These are phyloP conservation scores for Zychaea mexicana DNA, from an alignment of 371 early-diverging fungal genomes.

Conservation along the genomic window DNA sequence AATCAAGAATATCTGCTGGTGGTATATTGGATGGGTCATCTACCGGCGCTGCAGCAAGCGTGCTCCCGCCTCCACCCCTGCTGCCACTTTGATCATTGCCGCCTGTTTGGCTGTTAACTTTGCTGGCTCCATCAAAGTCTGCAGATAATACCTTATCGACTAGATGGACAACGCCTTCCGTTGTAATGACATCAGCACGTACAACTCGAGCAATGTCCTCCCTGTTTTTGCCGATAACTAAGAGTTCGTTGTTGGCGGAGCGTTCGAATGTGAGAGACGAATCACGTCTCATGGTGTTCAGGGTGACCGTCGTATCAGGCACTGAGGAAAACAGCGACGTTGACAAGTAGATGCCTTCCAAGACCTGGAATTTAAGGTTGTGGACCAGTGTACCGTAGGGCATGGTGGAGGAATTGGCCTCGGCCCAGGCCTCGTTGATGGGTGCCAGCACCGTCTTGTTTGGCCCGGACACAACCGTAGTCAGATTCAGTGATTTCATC, in stretches of 20 bases:
- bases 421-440: constrained; percentile 23
- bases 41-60: too few relatives aligned
- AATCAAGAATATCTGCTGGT: too few relatives aligned
- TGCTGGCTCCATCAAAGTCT: constrained; percentile 3
- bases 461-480: constrained; percentile 18
- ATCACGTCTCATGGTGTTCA: constrained; percentile 10
- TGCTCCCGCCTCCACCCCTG: too few relatives aligned
- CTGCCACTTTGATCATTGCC: too few relatives aligned
- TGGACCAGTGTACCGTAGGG: constrained; percentile 33
- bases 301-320: constrained; percentile 6
- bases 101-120: too few relatives aligned
- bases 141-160: constrained; percentile 28
- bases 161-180: constrained; percentile 30
- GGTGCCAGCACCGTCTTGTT: constrained; percentile 36
- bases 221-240: constrained; percentile 11
- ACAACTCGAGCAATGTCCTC: constrained; percentile 19
- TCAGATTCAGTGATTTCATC: constrained; percentile 24
- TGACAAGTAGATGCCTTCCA: constrained; percentile 20
- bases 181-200: constrained; percentile 21
- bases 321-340: constrained; percentile 5
- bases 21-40: too few relatives aligned
- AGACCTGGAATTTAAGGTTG: constrained; percentile 30
- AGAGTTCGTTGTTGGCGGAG: constrained; percentile 4
- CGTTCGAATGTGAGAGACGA: constrained; percentile 8
- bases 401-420: constrained; percentile 21